These are phyloP conservation scores for Crotalaria pallida DNA, from an alignment of 306 rosid species.

Conservation along the genomic window DNA sequence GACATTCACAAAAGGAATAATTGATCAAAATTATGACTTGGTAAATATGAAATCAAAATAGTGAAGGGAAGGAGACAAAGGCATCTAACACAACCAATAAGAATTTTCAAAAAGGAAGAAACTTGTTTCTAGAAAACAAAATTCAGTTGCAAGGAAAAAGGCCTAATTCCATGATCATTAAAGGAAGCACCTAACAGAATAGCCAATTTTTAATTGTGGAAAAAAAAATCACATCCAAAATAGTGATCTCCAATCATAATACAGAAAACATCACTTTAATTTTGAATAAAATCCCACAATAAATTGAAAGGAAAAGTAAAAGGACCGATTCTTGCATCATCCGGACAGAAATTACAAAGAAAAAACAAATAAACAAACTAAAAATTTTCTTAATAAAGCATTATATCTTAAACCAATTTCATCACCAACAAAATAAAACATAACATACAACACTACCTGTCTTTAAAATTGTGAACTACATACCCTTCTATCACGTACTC, in stretches of 20 bases:
- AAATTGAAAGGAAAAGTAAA: conserved; percentile 16
- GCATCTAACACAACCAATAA: background rate
- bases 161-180: conserved; percentile 4
- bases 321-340: background rate
- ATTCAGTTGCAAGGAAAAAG: background rate
- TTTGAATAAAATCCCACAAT: conserved; percentile 15
- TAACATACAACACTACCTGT: background rate
- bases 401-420: background rate
- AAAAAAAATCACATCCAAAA: background rate
- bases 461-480: conserved; percentile 23
- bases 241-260: background rate
- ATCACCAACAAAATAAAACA: background rate
- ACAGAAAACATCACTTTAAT: background rate
- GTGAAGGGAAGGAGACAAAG: background rate
- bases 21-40: background rate
- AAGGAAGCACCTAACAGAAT: conserved; percentile 4
- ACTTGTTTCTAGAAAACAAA: background rate
- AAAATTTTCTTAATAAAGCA: conserved; percentile 1
- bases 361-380: conserved; percentile 9
- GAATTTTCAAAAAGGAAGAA: background rate
- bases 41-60: conserved; percentile 16
- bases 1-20: background rate
- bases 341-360: conserved; percentile 12
- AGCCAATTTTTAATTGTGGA: background rate
- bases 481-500: conserved; percentile 69